Evolutionary conservation across 805 yeast species (phyloP), one percentile per base, ranked within the genome.

Genomic region (Cyberlindnera saturnus): DNA sequence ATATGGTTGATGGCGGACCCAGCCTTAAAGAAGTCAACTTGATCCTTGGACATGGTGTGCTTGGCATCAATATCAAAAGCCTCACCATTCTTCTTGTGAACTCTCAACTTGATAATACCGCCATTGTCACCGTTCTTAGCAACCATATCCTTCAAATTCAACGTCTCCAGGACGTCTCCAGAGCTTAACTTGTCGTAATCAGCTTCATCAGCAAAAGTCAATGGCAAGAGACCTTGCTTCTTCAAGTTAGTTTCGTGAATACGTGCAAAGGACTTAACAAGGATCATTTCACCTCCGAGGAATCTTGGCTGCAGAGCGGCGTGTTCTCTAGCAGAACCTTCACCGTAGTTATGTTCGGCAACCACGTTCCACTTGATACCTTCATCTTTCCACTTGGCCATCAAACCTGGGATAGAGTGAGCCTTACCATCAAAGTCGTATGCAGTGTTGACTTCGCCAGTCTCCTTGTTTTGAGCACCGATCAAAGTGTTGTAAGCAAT

Each of bases 241-340:
- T 91, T 93, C 70, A 91, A 79, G 68, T 91, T 91, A 31, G 99
- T 91, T 72, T 91, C 99, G 68, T 91, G 99, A 59, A 91, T 91
- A 75, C 99, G 84, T 31, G 99, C 99, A 69, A 91, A 91, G 9
- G 97, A 90, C 67, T 90, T 91, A 56, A 87, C 95, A 49, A 91
- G 70, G 49, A 91, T 84, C 50, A 89, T 78, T 45, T 82, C 69
- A 50, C 99, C 98, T 47, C 97, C 98, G 36, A 93, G 74, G 72
- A 86, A 93, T 67, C 95, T 78, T 44, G 98, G 99, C 30, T 93
- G 87, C 53, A 93, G 73, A 14, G 98, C 98, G 37, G 99, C 99
- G 60, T 91, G 99, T 66, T 91, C 99, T 77, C 99, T 86, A 29
- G 99, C 97, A 39, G 97, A 90, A 57, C 99, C 99, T 72, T 91